Evolutionary conservation across 2,329 filamentous ascomycete genomes (phyloP).

Genomic region (Stemphylium lycopersici): DNA sequence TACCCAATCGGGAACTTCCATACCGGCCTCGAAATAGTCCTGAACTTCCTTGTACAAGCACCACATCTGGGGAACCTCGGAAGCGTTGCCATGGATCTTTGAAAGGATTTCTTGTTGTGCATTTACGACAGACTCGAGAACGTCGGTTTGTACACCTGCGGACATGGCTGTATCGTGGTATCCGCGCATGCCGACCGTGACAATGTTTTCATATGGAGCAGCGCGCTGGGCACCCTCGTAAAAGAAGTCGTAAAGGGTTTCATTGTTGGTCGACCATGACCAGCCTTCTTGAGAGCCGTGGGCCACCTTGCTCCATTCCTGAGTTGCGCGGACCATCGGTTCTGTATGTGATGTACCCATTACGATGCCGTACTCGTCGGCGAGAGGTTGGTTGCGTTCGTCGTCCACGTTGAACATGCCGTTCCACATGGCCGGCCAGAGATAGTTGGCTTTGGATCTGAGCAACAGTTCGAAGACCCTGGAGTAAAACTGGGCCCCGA

Average conservation of each 20-base stretch:
- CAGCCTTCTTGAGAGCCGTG: conserved; percentile 61
- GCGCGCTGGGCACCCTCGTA: conserved; percentile 69
- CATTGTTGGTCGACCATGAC: conserved; percentile 73
- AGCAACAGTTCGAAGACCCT: conserved; percentile 74
- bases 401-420: conserved; percentile 77
- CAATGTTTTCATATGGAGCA: conserved; percentile 69
- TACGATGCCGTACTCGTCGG: conserved; percentile 76
- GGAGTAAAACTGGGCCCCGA: conserved; percentile 68
- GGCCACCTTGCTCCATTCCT: conserved; percentile 56
- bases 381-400: conserved; percentile 68
- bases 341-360: conserved; percentile 77
- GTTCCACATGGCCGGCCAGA: conserved; percentile 76
- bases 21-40: conserved; percentile 69
- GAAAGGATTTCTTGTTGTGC: conserved; percentile 65
- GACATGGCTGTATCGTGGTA: conserved; percentile 69
- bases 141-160: conserved; percentile 61
- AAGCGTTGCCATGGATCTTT: conserved; percentile 60
- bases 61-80: conserved; percentile 70
- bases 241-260: conserved; percentile 72
- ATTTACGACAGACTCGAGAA: conserved; percentile 66
- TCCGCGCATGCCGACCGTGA: conserved; percentile 73
- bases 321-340: conserved; percentile 68
- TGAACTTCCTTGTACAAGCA: conserved; percentile 78
- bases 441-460: conserved; percentile 72
- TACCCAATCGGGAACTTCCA: conserved; percentile 68